Conservation (phyloP, 192 early-diverging fungal genomes). For the Phycomyces blakesleeanus region DNA sequence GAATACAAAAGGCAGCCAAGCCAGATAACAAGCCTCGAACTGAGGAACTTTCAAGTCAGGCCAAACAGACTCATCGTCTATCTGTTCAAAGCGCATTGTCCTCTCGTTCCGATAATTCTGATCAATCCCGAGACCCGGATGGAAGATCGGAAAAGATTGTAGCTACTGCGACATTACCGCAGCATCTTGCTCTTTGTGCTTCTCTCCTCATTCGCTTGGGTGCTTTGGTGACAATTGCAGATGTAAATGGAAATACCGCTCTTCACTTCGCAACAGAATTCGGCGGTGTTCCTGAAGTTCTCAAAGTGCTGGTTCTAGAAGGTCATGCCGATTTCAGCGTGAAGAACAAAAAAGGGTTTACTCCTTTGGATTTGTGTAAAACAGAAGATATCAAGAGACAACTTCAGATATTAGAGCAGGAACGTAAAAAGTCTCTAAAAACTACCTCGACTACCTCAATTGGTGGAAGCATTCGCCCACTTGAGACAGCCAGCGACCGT, state of each 20-base stretch:
- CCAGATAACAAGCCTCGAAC: neutral
- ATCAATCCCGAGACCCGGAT: neutral
- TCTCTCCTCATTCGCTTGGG: conserved; percentile 46
- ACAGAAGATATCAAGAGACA: conserved; percentile 36
- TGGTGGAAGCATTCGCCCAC: conserved; percentile 22
- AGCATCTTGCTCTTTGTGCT: conserved; percentile 43
- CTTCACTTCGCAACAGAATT: conserved; percentile 53
- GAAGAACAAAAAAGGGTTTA: conserved; percentile 43
- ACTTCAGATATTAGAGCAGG: conserved; percentile 8
- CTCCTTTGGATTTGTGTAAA: conserved; percentile 44
- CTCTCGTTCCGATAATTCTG: neutral
- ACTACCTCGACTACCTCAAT: conserved; percentile 10
- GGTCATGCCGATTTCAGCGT: conserved; percentile 41
- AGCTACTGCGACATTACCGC: neutral
- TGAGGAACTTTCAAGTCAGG: neutral
- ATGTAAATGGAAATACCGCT: conserved; percentile 46
- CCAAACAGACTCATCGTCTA: neutral
- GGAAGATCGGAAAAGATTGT: too few relatives aligned
- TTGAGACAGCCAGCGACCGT: conserved; percentile 27
- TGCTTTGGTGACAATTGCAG: conserved; percentile 42
- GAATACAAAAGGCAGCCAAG: conserved; percentile 31
- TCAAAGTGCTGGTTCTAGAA: conserved; percentile 40
- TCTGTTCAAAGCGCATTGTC: neutral
- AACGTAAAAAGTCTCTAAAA: conserved; percentile 10
- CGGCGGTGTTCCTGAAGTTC: conserved; percentile 44